Evolutionary conservation across 441 rosid genomes (phyloP).

Genomic region (Euphorbia schlechtendalii): DNA sequence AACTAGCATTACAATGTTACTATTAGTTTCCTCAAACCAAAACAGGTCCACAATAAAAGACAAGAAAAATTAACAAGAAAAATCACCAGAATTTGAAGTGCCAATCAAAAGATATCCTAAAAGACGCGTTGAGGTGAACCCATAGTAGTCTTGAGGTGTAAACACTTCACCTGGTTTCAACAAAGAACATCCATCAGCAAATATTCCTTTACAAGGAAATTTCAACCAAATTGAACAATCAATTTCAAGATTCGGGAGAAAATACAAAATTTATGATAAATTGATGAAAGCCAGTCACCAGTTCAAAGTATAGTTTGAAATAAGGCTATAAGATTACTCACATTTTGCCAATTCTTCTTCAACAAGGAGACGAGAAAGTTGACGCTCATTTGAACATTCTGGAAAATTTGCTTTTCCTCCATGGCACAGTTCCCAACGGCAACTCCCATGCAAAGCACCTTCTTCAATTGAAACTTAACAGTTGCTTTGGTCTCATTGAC

Average conservation of each 20-base stretch:
- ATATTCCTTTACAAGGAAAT: not conserved
- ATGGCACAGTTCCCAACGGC: constrained; percentile 77
- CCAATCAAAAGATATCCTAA: constrained; percentile 19
- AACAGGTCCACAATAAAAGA: not conserved
- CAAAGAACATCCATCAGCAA: not conserved
- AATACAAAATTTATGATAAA: not conserved
- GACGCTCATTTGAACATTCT: constrained; percentile 88
- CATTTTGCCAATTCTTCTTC: constrained; percentile 98
- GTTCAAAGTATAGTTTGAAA: not conserved
- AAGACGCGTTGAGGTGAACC: constrained; percentile 69
- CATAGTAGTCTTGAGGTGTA: constrained; percentile 89
- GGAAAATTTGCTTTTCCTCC: constrained; percentile 97
- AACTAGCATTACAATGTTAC: not conserved
- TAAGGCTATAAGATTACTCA: constrained; percentile 29
- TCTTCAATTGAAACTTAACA: constrained; percentile 86
- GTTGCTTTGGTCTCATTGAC: constrained; percentile 93
- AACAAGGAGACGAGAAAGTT: constrained; percentile 85
- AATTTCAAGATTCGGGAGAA: not conserved
- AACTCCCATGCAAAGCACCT: constrained; percentile 98
- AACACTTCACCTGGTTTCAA: constrained; percentile 67
- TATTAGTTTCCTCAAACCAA: not conserved
- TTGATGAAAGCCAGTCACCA: not conserved
- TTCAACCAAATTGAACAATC: not conserved
- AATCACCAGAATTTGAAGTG: not conserved
- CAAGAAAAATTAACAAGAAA: not conserved